Percentiles rank a stretch among this genome's conserved stretches.
Conservation (phyloP, 306 rosid species). For the barrel medic (Medicago truncatula) region DNA sequence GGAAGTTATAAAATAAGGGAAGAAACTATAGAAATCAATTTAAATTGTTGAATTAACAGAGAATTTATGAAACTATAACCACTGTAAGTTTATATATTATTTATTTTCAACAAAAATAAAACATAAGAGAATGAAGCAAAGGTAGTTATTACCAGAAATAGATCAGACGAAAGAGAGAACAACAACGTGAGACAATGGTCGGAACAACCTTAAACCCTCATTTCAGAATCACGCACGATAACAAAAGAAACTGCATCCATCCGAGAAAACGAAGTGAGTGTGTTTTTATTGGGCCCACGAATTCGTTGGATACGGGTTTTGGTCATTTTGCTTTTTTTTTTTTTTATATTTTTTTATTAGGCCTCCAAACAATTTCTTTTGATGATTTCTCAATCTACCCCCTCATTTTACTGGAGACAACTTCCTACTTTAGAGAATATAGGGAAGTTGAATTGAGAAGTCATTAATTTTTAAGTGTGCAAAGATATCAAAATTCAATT, state of each 20-base stretch:
- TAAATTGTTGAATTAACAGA: not conserved
- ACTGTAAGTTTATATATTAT: not conserved
- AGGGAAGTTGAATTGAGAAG: no score
- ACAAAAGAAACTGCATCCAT: not conserved
- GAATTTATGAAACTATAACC: not conserved
- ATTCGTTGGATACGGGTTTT: not conserved
- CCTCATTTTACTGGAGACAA: no score
- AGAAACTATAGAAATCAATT: not conserved
- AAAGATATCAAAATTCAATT: no score
- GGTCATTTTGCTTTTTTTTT: no score
- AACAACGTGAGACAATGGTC: not conserved
- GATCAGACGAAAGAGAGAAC: not conserved
- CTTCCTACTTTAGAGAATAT: no score
- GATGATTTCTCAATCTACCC: no score
- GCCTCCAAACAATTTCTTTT: no score
- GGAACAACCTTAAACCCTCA: constrained; percentile 46
- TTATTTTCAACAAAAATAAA: not conserved
- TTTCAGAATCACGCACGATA: constrained; percentile 1
- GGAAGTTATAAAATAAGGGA: not conserved
- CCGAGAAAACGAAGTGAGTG: not conserved
- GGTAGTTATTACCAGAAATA: constrained; percentile 28
- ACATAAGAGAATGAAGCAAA: not conserved
- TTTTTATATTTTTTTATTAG: not conserved
- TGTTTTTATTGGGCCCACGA: not conserved
- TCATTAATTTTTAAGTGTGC: no score